Percentiles rank a stretch among this genome's conserved stretches.
Evolutionary conservation across 345 rosid genomes (phyloP).

Genomic region (Carallia brachiata): DNA sequence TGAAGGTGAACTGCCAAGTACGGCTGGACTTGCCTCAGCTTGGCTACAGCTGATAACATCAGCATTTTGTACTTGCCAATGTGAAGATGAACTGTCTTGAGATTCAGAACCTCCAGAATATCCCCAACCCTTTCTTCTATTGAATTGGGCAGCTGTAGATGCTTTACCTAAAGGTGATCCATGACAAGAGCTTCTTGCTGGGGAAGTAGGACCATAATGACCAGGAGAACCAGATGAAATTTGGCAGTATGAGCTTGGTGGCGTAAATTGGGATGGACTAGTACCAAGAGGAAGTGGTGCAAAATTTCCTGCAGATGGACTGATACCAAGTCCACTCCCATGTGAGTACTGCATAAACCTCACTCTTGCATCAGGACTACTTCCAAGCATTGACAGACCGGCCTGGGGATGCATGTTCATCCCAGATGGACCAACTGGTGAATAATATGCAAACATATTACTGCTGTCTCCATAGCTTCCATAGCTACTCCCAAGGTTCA

Average conservation of each 20-base stretch:
- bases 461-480: conserved; percentile 87
- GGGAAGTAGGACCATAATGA: conserved; percentile 93
- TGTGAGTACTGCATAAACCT: conserved; percentile 72
- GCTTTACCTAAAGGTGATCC: conserved; percentile 93
- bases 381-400: conserved; percentile 72
- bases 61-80: conserved; percentile 63
- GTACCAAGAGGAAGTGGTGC: conserved; percentile 92
- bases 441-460: conserved; percentile 78
- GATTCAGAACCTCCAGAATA: conserved; percentile 68
- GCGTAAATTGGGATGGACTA: conserved; percentile 96
- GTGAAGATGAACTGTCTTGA: conserved; percentile 59
- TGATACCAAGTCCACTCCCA: conserved; percentile 82
- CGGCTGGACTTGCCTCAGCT: conserved; percentile 55
- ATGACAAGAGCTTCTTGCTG: conserved; percentile 80
- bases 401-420: conserved; percentile 70
- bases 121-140: conserved; percentile 79
- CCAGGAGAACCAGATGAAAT: conserved; percentile 81
- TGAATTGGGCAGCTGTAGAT: conserved; percentile 72
- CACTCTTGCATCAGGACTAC: conserved; percentile 89
- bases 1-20: conserved; percentile 45
- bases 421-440: conserved; percentile 88
- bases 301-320: conserved; percentile 91
- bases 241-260: conserved; percentile 72
- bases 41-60: conserved; percentile 49
- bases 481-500: conserved; percentile 75